Evolutionary conservation across 768 basidiomycete species (phyloP), one percentile per base, ranked within the genome.

Genomic region (Trametes cubensis): DNA sequence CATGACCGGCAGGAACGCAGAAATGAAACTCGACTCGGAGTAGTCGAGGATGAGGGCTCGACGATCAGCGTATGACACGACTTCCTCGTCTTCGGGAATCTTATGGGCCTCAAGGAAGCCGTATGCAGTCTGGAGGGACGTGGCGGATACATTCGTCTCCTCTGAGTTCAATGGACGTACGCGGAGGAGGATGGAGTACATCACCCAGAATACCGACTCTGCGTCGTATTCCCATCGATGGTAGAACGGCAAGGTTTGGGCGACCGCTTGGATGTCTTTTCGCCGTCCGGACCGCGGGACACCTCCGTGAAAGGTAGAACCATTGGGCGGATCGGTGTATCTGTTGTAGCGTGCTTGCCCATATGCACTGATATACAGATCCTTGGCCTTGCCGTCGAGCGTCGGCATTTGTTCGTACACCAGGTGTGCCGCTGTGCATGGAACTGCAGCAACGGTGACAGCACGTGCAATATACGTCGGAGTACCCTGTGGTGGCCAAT

Each of bases 141-240:
- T 34, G 6, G 6, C 34, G 34, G 28, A 2, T 40, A 15, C n/a
- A 48, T 17, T n/a, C n/a, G 7, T 55, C 47, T 49, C 54, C 38
- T 3, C 1, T 20, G n/a, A 49, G 10, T 23, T 53, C 7, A 44
- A 14, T 11, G 55, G 63, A 13, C 4, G 25, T 2, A 40, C 49
- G 15, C 40, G 45, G 4, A 50, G 54, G 23, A 57, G 23, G 20
- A 23, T 20, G 15, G 40, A 28, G 23, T 48, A 39, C 38, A 65
- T n/a, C 8, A 50, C 40, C 64, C 64, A 65, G 55, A 34, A 65
- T 0, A 54, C 48, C 5, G 63, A 61, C 40, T 65, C 63, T 4
- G 47, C 59, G 21, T 65, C 63, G 50, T 65, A 47, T 5, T 65
- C 64, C 11, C 47, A 26, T 8, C 60, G 54, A 38, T 61, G 60